Conservation (phyloP, 106 monocot species). For the Posidonia australis region DNA sequence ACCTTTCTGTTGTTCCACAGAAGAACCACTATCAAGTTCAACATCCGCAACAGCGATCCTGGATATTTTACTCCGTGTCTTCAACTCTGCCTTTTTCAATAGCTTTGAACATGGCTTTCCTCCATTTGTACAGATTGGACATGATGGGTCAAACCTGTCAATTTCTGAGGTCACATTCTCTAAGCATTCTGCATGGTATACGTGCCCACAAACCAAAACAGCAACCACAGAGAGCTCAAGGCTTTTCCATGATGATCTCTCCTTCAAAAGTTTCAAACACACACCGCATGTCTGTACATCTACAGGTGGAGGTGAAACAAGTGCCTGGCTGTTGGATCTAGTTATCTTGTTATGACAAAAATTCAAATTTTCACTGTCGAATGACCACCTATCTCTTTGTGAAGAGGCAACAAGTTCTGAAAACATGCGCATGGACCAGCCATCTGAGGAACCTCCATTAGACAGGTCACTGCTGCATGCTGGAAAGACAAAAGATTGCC, state of each 20-base stretch:
- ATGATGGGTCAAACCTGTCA: slow-evolving; percentile 68
- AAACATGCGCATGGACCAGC: slow-evolving; percentile 87
- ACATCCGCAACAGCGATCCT: slow-evolving; percentile 39
- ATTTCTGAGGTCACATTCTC: slow-evolving; percentile 53
- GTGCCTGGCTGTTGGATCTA: slow-evolving; percentile 10
- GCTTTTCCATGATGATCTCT: slow-evolving; percentile 45
- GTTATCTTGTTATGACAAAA: slow-evolving; percentile 24
- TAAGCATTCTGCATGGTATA: slow-evolving; percentile 86
- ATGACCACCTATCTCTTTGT: slow-evolving; percentile 56
- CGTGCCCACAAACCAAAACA: slow-evolving; percentile 72
- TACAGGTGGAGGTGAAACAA: slow-evolving; percentile 7
- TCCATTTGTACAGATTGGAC: slow-evolving; percentile 58
- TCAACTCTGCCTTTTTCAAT: slow-evolving; percentile 27
- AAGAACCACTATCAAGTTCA: slow-evolving; percentile 18
- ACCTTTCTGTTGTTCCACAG: slow-evolving; percentile 1
- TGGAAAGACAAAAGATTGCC: slow-evolving; percentile 31
- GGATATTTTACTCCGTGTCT: slow-evolving; percentile 43
- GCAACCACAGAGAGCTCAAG: slow-evolving; percentile 52
- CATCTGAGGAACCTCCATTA: slow-evolving; percentile 56
- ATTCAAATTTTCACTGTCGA: slow-evolving; percentile 31
- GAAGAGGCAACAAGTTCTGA: slow-evolving; percentile 77
- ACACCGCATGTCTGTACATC: slow-evolving; percentile 45
- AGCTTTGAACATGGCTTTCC: slow-evolving; percentile 21
- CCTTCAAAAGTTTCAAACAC: slow-evolving; percentile 62
- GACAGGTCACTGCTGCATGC: slow-evolving; percentile 40